Percentiles rank a stretch among this genome's conserved stretches.
These are phyloP conservation scores for Protea cynaroides DNA, from an alignment of 164 flowering plant species.

Conservation along the genomic window DNA sequence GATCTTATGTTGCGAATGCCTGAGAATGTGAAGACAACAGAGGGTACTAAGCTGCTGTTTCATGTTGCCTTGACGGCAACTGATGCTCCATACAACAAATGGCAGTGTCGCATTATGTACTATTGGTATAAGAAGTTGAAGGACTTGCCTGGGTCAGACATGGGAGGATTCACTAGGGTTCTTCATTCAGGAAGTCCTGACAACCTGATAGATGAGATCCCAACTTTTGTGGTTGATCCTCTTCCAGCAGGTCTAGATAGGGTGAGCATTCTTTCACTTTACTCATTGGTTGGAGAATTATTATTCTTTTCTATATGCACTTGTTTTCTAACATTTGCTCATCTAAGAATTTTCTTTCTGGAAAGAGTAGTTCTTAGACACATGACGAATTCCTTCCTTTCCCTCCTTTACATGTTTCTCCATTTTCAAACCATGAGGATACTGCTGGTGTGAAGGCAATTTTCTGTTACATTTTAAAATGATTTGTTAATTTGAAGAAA, in stretches of 20 bases:
- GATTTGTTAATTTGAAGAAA: not conserved
- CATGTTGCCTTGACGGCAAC: conserved; percentile 91
- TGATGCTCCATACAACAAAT: conserved; percentile 77
- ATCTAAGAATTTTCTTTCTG: not conserved
- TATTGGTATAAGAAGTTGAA: conserved; percentile 83
- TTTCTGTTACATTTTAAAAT: not conserved
- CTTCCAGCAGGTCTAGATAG: conserved; percentile 79
- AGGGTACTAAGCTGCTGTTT: conserved; percentile 30
- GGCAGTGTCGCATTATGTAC: conserved; percentile 97
- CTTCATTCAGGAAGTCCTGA: conserved; percentile 86
- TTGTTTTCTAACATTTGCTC: not conserved
- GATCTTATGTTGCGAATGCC: conserved; percentile 72
- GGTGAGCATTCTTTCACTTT: conserved; percentile 41
- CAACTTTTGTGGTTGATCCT: conserved; percentile 88
- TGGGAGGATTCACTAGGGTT: conserved; percentile 90
- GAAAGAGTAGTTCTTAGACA: not conserved
- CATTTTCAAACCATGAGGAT: no score
- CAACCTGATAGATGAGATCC: conserved; percentile 86
- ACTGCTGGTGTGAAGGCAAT: no score
- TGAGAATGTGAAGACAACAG: conserved; percentile 22
- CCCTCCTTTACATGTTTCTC: not conserved
- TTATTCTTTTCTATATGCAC: not conserved
- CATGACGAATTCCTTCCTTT: not conserved
- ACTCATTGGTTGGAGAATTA: not conserved
- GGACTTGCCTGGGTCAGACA: conserved; percentile 78